Evolutionary conservation across 1,284 basidiomycete genomes (phyloP), one percentile per base, ranked within the genome.

Genomic region (Xerocomus minutiporus): DNA sequence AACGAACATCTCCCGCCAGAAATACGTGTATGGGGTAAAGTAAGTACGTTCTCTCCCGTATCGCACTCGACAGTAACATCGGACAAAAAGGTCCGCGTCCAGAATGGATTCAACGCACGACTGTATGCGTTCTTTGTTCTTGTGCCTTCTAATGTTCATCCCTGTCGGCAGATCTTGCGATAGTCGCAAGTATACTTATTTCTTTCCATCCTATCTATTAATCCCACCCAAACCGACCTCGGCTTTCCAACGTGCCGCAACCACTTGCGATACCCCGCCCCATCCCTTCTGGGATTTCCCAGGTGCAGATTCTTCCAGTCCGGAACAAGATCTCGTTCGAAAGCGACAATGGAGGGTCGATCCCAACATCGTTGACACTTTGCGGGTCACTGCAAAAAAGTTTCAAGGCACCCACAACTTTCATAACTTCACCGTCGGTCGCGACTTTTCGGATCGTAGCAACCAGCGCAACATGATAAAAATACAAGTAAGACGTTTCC

Each of bases 131-230:
- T 41, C 15, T 52, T 38, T 23, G 2, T 2, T 8, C 15, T 28
- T 36, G 12, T 26, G 5, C 34, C 4, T 38, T 32, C 5, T 29
- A 1, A 28, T 48, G 43, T 48, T 62, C 31, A 66, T 55, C 42
- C 39, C 31, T 39, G 45, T 45, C 52, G 31, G 46, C 63, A 93
- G 91, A 50, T 77, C 83, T 1, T 96, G 93, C 71, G 95, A 97
- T 69, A 95, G 93, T 59, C 82, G 96, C 54, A 91, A 93, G 72
- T 99, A 99, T 75, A 96, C 96, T 45, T 99, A 99, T 71, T 91
- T 93, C 71, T 87, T 99, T 60, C 97, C 97, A 0, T 89, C 93
- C 1, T 97, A 98, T 71, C 81, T 96, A 45, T 83, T 99, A 54
- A 79, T 99, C 17, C 95, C 96, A 2, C 94, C 97, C 2, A 90